These are phyloP conservation scores for Cladophialophora psammophila DNA, from an alignment of 2,329 filamentous ascomycete genomes.

Conservation along the genomic window DNA sequence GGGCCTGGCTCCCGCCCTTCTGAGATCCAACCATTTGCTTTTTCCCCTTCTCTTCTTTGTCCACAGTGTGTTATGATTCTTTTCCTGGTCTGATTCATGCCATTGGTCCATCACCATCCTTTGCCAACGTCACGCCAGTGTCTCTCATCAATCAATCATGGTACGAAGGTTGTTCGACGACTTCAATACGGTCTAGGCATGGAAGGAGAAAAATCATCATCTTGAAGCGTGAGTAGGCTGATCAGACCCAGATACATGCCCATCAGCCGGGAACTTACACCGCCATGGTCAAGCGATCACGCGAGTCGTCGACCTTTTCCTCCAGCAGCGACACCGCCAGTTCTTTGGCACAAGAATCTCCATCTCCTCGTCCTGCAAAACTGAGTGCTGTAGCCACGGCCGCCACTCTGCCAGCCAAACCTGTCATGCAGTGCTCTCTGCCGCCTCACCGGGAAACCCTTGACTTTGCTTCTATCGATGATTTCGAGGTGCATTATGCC, in stretches of 20 bases:
- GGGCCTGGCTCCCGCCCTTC: conserved; percentile 12
- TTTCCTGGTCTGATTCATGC: conserved; percentile 26
- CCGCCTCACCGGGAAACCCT: conserved; percentile 78
- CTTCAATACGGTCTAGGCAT: not conserved
- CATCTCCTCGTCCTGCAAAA: conserved; percentile 42
- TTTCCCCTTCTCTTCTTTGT: not conserved
- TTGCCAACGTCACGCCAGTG: conserved; percentile 5
- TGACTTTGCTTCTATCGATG: conserved; percentile 75
- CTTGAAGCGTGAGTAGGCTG: conserved; percentile 11
- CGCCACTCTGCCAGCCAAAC: conserved; percentile 39
- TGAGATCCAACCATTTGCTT: conserved; percentile 15
- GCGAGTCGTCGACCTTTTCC: conserved; percentile 58
- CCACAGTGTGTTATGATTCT: conserved; percentile 2
- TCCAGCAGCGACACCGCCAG: conserved; percentile 43
- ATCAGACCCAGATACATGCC: conserved; percentile 9
- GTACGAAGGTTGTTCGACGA: not conserved
- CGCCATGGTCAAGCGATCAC: conserved; percentile 67
- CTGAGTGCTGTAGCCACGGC: conserved; percentile 56
- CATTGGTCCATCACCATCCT: not conserved
- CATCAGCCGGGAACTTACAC: conserved; percentile 21
- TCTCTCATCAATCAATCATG: conserved; percentile 19
- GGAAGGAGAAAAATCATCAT: conserved; percentile 1
- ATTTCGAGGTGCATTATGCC: conserved; percentile 87
- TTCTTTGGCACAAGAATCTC: conserved; percentile 31
- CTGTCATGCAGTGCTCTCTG: conserved; percentile 78